Percentiles rank a stretch among this genome's conserved stretches.
Conservation (phyloP, 108 stramenopile genomes). For the Aurantiochytrium sp. region DNA sequence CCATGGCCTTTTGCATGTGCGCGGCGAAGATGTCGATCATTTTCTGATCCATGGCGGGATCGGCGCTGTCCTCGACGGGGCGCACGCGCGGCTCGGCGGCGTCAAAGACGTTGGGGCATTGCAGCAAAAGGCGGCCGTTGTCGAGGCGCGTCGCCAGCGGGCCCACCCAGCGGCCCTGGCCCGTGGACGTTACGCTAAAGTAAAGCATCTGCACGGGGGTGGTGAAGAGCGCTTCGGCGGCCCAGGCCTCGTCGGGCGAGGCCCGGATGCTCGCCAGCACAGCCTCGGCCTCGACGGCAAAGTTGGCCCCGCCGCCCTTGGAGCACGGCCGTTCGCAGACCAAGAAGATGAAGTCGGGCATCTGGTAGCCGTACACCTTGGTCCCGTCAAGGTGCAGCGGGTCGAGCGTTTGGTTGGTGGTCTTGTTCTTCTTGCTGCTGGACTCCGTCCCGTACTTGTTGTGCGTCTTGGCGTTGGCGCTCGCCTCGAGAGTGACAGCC, state of each 20-base stretch:
- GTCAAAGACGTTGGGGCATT: constrained; percentile 17
- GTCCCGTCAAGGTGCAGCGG: constrained; percentile 4
- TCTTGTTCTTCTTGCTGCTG: not conserved
- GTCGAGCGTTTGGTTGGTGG: not conserved
- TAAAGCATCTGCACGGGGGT: not conserved
- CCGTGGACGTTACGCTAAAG: not conserved
- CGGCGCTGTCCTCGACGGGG: not conserved
- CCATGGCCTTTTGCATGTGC: not conserved
- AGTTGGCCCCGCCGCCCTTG: constrained; percentile 6
- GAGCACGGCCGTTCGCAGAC: not conserved
- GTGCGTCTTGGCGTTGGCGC: not conserved
- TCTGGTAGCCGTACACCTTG: constrained; percentile 11
- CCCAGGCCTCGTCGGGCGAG: not conserved
- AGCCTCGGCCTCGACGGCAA: not conserved
- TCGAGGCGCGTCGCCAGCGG: not conserved
- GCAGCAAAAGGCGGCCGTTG: not conserved
- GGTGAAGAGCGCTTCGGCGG: not conserved
- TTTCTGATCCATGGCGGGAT: not conserved
- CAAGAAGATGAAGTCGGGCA: not conserved
- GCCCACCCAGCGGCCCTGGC: not conserved
- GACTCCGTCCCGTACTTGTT: not conserved
- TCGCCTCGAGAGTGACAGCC: not conserved
- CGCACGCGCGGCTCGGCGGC: not conserved
- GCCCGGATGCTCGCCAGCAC: not conserved
- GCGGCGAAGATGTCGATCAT: not conserved